Evolutionary conservation across 108 stramenopile species (phyloP).

Genomic region (Nannochloropsis salina): DNA sequence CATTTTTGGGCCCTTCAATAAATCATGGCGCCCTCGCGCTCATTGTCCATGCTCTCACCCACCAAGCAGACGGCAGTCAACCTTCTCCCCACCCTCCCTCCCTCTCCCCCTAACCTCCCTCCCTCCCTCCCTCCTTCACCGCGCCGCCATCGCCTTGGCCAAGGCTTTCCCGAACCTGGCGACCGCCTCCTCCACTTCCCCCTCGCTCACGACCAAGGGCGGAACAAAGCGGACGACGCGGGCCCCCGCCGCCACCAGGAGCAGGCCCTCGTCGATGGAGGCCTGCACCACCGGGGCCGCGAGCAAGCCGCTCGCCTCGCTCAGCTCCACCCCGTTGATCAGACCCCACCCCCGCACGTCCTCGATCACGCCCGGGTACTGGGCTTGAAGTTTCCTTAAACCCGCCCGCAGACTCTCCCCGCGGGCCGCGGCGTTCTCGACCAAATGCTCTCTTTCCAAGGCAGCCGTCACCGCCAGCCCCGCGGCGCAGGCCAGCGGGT

Average conservation of each 20-base stretch:
- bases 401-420: slow-evolving; percentile 74
- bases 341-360: slow-evolving; percentile 89
- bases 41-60: too few species aligned
- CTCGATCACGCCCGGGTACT: slow-evolving; percentile 70
- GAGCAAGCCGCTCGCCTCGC: slow-evolving; percentile 62
- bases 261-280: slow-evolving; percentile 75
- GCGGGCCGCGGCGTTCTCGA: slow-evolving; percentile 72
- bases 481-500: slow-evolving; percentile 74
- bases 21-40: too few species aligned
- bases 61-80: too few species aligned
- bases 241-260: slow-evolving; percentile 82
- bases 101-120: too few species aligned
- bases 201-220: slow-evolving; percentile 74
- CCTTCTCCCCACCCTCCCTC: too few species aligned
- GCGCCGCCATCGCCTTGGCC: slow-evolving; percentile 21
- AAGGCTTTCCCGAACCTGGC: slow-evolving; percentile 68
- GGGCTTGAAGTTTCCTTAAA: slow-evolving; percentile 60
- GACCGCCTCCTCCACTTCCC: slow-evolving; percentile 68
- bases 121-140: too few species aligned
- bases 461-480: slow-evolving; percentile 79
- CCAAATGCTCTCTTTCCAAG: slow-evolving; percentile 68
- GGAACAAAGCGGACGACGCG: slow-evolving; percentile 89
- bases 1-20: too few species aligned
- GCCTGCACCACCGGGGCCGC: slow-evolving; percentile 73
- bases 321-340: slow-evolving; percentile 70